Base-by-base conservation (phyloP, 148 eudicot genomes). In the Camellia lanceoleosa region DNA sequence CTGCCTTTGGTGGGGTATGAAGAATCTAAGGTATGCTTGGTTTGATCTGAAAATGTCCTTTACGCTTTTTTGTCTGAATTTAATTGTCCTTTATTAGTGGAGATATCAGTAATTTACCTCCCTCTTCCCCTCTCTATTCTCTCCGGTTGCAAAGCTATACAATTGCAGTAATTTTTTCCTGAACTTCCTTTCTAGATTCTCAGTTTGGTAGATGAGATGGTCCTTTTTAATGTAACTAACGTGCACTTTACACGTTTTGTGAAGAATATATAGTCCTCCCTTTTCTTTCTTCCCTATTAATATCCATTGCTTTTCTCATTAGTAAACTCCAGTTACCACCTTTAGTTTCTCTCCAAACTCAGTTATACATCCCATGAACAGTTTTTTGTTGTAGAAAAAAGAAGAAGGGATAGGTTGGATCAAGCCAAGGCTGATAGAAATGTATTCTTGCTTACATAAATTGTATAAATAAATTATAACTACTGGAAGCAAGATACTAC, bases 1-100 rank as follows among this genome's bases (percentile, higher is more conserved):
- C 64, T 92, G 99, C 81, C 91, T 96, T 52, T 96, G 99, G 98
- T 96, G 94, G 89, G 99, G 99, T 20, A 81, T 96, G 85, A 88
- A 77, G 83, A 87, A 81, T 78, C 82, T 96, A 68, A 84, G 97
- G 99, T 93, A 86, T 23, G 61, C 19, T 47, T 10, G 1, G 7
- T 41, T 8, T 54, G 16, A 44, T 38, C 12, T 69, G 14, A 43
- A 61, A 10, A 20, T 68, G n/a, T 63, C 18, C 43, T 2, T 20
- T 59, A 14, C 15, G 15, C 19, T 68, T 56, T 30, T 68, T 56
- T 42, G 16, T 43, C 55, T 3, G 6, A 71, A 44, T 71, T 60
- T 2, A 46, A 46, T 79, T 23, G 13, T 23, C 41, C 18, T 47
- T 38, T 20, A 2, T 5, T 51, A 51, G 41, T 64, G 79, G 44